Percentiles rank a stretch among this genome's conserved stretches.
Evolutionary conservation across 805 yeast species (phyloP).

Genomic region (Cyberlindnera japonica): DNA sequence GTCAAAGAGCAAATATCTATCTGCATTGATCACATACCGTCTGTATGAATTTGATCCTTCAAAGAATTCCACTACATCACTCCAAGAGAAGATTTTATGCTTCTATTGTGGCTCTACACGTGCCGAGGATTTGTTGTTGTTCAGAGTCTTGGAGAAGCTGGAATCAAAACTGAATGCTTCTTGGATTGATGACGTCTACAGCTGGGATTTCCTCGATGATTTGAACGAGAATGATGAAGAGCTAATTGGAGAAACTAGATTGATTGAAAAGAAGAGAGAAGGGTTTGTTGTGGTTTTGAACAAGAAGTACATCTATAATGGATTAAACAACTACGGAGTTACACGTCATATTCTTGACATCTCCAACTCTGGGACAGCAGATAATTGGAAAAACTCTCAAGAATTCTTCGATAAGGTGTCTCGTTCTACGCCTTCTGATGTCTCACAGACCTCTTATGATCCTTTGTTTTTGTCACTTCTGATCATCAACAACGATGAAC

Average conservation of each 20-base stretch:
- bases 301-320: constrained; percentile 45
- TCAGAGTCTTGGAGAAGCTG: constrained; percentile 49
- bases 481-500: constrained; percentile 61
- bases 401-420: constrained; percentile 27
- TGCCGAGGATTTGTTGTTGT: constrained; percentile 59
- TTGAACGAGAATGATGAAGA: constrained; percentile 39
- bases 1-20: constrained; percentile 34
- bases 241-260: constrained; percentile 42
- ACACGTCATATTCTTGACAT: constrained; percentile 30
- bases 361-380: constrained; percentile 1
- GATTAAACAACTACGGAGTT: constrained; percentile 37
- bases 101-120: constrained; percentile 62
- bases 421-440: constrained; percentile 21
- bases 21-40: constrained; percentile 43
- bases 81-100: constrained; percentile 48
- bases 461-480: constrained; percentile 64
- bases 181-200: constrained; percentile 61
- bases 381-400: constrained; percentile 30
- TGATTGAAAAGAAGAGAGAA: constrained; percentile 43
- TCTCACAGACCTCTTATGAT: constrained; percentile 46
- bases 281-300: constrained; percentile 50
- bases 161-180: constrained; percentile 52
- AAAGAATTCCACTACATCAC: constrained; percentile 41
- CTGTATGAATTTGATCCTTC: constrained; percentile 47
- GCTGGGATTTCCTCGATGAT: constrained; percentile 60